These are phyloP conservation scores for Monosporascus sp. DNA, from an alignment of 2,329 filamentous ascomycete genomes.

Conservation along the genomic window DNA sequence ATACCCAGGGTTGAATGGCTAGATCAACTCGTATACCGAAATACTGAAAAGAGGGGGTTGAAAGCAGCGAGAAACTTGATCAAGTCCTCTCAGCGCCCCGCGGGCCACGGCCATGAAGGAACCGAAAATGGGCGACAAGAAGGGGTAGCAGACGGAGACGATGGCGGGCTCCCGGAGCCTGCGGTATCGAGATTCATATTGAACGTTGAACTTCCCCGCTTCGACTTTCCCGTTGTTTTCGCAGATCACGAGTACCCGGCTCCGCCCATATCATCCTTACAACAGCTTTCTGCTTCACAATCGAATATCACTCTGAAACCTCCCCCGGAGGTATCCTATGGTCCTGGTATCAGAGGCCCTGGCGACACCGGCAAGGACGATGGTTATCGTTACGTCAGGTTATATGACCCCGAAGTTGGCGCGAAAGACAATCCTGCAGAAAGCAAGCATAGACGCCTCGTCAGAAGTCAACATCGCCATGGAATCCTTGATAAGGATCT, in stretches of 20 bases:
- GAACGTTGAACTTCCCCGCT: constrained; percentile 86
- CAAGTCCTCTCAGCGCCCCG: constrained; percentile 50
- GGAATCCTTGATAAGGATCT: constrained; percentile 92
- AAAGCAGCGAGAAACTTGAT: constrained; percentile 60
- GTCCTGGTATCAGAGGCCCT: constrained; percentile 77
- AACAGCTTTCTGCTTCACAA: constrained; percentile 57
- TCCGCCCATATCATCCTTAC: constrained; percentile 73
- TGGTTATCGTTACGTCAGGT: constrained; percentile 64
- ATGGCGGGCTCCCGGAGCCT: constrained; percentile 41
- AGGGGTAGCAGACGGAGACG: constrained; percentile 23
- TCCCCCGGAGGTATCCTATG: constrained; percentile 82
- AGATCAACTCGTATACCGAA: constrained; percentile 87
- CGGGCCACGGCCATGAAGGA: constrained; percentile 25
- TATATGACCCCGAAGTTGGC: constrained; percentile 92
- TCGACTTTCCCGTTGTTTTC: constrained; percentile 94
- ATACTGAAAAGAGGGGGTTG: constrained; percentile 71
- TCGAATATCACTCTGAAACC: constrained; percentile 70
- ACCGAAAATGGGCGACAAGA: constrained; percentile 30
- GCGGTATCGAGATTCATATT: constrained; percentile 65
- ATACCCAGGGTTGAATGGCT: constrained; percentile 92
- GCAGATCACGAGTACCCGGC: constrained; percentile 88
- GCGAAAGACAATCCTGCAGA: constrained; percentile 90
- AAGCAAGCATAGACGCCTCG: constrained; percentile 85
- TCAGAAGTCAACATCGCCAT: constrained; percentile 83
- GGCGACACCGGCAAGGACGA: constrained; percentile 44